Evolutionary conservation across 2,329 filamentous ascomycete species (phyloP).

Genomic region (Curvularia verruculosa): DNA sequence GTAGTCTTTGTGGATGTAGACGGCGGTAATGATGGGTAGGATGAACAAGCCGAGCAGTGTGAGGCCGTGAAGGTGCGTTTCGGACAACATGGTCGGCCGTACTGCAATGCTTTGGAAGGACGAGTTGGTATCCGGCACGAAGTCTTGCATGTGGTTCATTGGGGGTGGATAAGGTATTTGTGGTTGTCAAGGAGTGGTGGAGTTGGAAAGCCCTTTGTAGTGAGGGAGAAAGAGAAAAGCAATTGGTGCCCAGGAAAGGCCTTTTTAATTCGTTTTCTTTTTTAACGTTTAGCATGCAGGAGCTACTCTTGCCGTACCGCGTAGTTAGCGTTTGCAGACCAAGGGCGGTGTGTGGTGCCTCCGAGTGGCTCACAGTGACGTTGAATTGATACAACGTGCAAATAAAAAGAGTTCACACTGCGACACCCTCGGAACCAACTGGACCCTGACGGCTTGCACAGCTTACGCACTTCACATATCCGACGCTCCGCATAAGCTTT

Average conservation of each 20-base stretch:
- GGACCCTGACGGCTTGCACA: background rate
- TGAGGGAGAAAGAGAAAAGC: background rate
- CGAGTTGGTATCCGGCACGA: background rate
- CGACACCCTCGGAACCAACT: background rate
- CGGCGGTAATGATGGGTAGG: constrained; percentile 35
- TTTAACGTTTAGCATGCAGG: background rate
- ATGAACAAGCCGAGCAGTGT: constrained; percentile 29
- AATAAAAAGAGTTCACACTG: background rate
- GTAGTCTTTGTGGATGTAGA: constrained; percentile 71
- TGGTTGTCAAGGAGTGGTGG: background rate
- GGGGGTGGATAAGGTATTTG: background rate
- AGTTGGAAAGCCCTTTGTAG: background rate
- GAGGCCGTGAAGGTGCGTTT: constrained; percentile 6
- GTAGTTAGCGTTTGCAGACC: background rate
- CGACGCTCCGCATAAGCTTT: background rate
- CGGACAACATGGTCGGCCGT: constrained; percentile 4
- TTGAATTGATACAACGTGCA: constrained; percentile 11
- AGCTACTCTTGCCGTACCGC: background rate
- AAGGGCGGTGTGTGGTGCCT: constrained; percentile 7
- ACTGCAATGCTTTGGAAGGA: background rate
- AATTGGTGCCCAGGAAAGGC: background rate
- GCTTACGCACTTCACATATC: background rate
- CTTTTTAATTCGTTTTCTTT: background rate
- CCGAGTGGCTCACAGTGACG: constrained; percentile 8
- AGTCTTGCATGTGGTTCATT: background rate